Percentiles rank a stretch among this genome's conserved stretches.
These are phyloP conservation scores for Fusarium brevicatenulatum DNA, from an alignment of 2,329 filamentous ascomycete species.

Conservation along the genomic window DNA sequence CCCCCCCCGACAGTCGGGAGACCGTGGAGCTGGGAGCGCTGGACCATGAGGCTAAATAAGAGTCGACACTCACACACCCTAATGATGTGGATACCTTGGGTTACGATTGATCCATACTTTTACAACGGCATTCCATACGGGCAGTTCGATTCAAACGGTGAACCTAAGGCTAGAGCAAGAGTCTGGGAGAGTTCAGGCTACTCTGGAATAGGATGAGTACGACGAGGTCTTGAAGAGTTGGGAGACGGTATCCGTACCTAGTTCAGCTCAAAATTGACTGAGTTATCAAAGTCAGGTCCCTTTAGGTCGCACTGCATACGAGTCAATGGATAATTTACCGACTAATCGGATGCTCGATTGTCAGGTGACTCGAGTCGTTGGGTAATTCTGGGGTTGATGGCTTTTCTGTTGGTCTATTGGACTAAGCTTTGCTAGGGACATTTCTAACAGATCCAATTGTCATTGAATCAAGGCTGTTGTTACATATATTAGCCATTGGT, in stretches of 20 bases:
- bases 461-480: not conserved
- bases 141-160: slow-evolving; percentile 24
- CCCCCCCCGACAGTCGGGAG: slow-evolving; percentile 21
- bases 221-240: not conserved
- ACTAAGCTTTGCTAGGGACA: slow-evolving; percentile 5
- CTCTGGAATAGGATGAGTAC: not conserved
- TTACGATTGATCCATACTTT: not conserved
- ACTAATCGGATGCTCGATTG: not conserved
- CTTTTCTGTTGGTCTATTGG: not conserved
- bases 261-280: not conserved
- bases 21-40: not conserved
- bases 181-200: slow-evolving; percentile 2
- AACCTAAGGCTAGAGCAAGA: not conserved
- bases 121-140: slow-evolving; percentile 22
- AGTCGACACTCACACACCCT: not conserved
- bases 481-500: not conserved
- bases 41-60: slow-evolving; percentile 22
- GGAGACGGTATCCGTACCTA: not conserved
- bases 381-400: slow-evolving; percentile 16
- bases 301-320: slow-evolving; percentile 5
- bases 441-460: not conserved
- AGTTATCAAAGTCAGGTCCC: not conserved
- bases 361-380: slow-evolving; percentile 13
- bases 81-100: slow-evolving; percentile 4
- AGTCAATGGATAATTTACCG: not conserved